Evolutionary conservation across 192 early-diverging fungal genomes (phyloP).

Genomic region (Rhizophagus sp.): DNA sequence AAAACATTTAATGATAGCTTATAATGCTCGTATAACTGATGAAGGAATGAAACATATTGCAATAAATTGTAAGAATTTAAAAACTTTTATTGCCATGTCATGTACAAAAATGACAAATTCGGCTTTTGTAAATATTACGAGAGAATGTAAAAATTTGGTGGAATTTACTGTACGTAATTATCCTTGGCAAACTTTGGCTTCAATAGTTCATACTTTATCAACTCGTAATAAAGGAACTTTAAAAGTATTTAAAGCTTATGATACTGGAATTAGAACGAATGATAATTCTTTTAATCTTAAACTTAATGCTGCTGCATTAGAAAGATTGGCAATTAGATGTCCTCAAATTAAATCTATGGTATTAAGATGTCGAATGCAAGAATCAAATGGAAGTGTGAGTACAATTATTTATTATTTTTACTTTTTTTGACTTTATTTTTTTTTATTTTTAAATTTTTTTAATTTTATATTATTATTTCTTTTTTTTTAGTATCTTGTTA

Average conservation of each 20-base stretch:
- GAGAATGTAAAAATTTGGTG: slow-evolving; percentile 4
- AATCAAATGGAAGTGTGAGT: background rate
- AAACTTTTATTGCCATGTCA: background rate
- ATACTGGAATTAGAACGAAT: background rate
- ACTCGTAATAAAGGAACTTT: slow-evolving; percentile 17
- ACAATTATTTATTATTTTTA: too few relatives aligned
- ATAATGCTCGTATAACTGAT: slow-evolving; percentile 14
- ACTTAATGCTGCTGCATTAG: background rate
- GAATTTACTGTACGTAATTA: slow-evolving; percentile 7
- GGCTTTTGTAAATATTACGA: background rate
- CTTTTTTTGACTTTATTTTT: background rate
- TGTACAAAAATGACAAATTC: background rate
- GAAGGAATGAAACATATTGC: background rate
- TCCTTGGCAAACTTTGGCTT: slow-evolving; percentile 8
- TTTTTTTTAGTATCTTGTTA: background rate
- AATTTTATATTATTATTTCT: background rate
- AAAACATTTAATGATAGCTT: slow-evolving; percentile 22
- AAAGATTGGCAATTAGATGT: slow-evolving; percentile 8
- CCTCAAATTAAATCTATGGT: slow-evolving; percentile 8
- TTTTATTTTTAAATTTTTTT: background rate
- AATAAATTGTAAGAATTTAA: slow-evolving; percentile 2
- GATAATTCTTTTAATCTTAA: background rate
- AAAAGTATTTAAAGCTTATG: slow-evolving; percentile 19
- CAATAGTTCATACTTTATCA: slow-evolving; percentile 12
- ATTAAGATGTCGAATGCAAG: slow-evolving; percentile 5